Conservation (phyloP, 345 rosid species). For the Citrus trifoliata region DNA sequence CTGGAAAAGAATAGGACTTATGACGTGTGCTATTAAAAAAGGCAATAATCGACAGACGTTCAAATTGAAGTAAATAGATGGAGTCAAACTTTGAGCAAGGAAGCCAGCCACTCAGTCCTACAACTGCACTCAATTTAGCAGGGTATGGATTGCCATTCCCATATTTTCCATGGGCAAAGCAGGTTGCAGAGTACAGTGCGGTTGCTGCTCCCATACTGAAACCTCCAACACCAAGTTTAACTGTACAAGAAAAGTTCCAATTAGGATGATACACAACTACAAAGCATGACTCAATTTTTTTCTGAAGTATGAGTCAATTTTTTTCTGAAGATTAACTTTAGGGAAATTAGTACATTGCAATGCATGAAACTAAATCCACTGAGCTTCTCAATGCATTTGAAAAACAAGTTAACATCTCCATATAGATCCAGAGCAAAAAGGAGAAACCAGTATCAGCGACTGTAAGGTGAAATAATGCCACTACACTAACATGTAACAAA, state of each 20-base stretch:
- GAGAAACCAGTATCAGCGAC: background rate
- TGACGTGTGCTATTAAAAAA: background rate
- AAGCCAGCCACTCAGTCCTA: slow-evolving; percentile 99
- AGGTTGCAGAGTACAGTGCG: slow-evolving; percentile 76
- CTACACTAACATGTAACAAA: background rate
- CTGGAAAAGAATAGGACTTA: slow-evolving; percentile 33
- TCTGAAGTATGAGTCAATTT: background rate
- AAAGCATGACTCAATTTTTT: background rate
- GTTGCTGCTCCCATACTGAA: slow-evolving; percentile 99
- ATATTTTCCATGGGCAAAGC: slow-evolving; percentile 65
- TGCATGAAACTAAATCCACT: background rate
- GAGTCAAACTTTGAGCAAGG: slow-evolving; percentile 81
- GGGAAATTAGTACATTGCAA: background rate
- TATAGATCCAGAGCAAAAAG: background rate
- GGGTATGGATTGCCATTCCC: slow-evolving; percentile 73
- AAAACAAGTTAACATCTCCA: background rate
- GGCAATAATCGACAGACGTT: background rate
- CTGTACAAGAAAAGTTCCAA: slow-evolving; percentile 39
- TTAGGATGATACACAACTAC: slow-evolving; percentile 4
- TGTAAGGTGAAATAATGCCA: background rate
- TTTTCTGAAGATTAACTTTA: background rate
- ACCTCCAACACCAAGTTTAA: slow-evolving; percentile 94
- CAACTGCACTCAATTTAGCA: slow-evolving; percentile 66
- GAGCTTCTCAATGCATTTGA: slow-evolving; percentile 2
- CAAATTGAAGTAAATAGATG: slow-evolving; percentile 15